phyloP scores from a whole-genome alignment of 345 rosid species.

The Melastoma malabathricum region DNA sequence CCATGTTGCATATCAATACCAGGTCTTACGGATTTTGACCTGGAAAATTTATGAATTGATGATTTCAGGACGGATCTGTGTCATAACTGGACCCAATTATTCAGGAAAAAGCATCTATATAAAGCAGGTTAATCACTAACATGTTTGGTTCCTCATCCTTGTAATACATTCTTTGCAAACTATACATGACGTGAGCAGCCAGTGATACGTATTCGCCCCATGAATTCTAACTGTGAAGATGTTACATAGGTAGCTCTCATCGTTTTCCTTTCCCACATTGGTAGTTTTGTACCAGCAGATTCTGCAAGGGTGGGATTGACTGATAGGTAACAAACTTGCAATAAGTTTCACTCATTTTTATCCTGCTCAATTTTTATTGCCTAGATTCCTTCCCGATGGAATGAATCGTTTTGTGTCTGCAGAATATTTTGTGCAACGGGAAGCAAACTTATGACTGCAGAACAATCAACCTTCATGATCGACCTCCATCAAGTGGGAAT shows the following conservation, averaged over 20 bases:
- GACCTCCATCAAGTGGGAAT: slow-evolving; percentile 97
- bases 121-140: slow-evolving; percentile 46
- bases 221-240: slow-evolving; percentile 1
- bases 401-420: slow-evolving; percentile 12
- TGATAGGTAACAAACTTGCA: slow-evolving; percentile 43
- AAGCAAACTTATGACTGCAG: slow-evolving; percentile 79
- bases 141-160: too few relatives aligned
- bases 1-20: neutral
- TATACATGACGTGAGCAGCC: too few relatives aligned
- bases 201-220: too few relatives aligned
- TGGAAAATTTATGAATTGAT: slow-evolving; percentile 2
- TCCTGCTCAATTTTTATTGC: slow-evolving; percentile 2
- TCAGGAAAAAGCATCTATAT: slow-evolving; percentile 94
- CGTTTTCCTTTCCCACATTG: slow-evolving; percentile 91
- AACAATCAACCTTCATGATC: slow-evolving; percentile 93
- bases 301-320: slow-evolving; percentile 90
- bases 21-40: neutral
- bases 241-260: slow-evolving; percentile 76
- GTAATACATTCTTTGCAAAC: too few relatives aligned
- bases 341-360: slow-evolving; percentile 9
- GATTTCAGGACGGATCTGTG: slow-evolving; percentile 55
- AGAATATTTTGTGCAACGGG: slow-evolving; percentile 97
- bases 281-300: slow-evolving; percentile 97
- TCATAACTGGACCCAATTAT: slow-evolving; percentile 95
- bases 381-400: slow-evolving; percentile 8